phyloP scores from a whole-genome alignment of 2,329 filamentous ascomycete genomes.

The Trichophyton rubrum region DNA sequence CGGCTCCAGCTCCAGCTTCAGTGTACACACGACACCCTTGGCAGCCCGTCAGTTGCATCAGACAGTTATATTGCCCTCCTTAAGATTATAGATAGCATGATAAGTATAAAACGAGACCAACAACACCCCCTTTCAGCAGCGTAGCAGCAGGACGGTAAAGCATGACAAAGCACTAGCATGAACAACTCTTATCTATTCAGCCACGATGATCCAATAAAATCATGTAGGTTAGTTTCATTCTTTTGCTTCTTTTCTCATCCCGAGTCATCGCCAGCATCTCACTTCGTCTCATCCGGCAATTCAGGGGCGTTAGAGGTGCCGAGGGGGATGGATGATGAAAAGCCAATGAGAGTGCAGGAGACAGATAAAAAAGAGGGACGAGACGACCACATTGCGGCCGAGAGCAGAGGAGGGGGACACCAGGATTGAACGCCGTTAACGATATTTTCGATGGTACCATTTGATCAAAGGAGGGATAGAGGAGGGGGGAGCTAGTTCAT shows the following conservation, averaged over 20 bases:
- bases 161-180: constrained; percentile 1
- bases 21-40: background rate
- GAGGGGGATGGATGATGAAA: background rate
- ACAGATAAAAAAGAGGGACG: background rate
- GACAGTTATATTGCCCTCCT: background rate
- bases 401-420: background rate
- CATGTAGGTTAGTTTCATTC: background rate
- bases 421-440: background rate
- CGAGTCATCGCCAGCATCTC: background rate
- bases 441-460: background rate
- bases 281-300: background rate
- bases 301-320: background rate
- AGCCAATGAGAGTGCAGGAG: background rate
- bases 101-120: background rate
- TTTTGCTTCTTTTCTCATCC: background rate
- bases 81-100: background rate
- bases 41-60: background rate
- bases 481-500: constrained; percentile 24
- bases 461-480: background rate
- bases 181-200: constrained; percentile 9
- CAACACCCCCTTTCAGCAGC: constrained; percentile 2
- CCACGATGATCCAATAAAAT: background rate
- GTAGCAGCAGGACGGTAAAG: background rate
- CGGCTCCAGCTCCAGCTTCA: no score
- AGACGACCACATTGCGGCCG: background rate